Conservation (phyloP, 192 early-diverging fungal genomes). For the Coemansia umbellata region DNA sequence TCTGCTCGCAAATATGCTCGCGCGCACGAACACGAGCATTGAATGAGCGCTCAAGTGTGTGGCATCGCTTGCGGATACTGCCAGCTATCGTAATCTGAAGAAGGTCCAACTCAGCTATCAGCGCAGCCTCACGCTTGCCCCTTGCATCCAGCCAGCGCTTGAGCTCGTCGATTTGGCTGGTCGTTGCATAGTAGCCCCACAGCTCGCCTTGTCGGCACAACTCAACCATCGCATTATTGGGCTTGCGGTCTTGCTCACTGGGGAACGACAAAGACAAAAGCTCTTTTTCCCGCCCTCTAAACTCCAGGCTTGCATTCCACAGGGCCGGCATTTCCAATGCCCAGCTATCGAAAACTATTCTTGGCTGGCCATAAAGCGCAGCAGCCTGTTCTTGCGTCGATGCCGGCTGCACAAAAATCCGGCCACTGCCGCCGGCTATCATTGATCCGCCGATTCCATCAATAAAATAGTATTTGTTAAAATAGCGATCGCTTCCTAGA, state of each 20-base stretch:
- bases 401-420: constrained; percentile 59
- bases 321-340: constrained; percentile 46
- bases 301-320: constrained; percentile 32
- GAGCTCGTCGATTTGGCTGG: constrained; percentile 63
- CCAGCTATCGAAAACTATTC: constrained; percentile 19
- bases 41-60: constrained; percentile 34
- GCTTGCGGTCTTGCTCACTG: constrained; percentile 5
- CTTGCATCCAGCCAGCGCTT: constrained; percentile 72
- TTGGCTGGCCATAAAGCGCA: constrained; percentile 9
- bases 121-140: constrained; percentile 67
- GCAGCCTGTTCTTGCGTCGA: constrained; percentile 38
- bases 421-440: constrained; percentile 50
- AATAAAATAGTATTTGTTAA: constrained; percentile 87
- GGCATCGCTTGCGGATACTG: constrained; percentile 58
- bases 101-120: constrained; percentile 59
- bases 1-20: constrained; percentile 23
- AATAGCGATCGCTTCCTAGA: constrained; percentile 81
- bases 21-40: constrained; percentile 19
- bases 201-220: constrained; percentile 12
- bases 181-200: constrained; percentile 54
- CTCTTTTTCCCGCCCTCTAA: constrained; percentile 10
- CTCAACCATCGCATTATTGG: constrained; percentile 9
- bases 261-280: constrained; percentile 4
- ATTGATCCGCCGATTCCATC: constrained; percentile 68
- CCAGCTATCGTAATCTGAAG: constrained; percentile 36